Evolutionary conservation across 352 stramenopile species (phyloP), one percentile per base, ranked within the genome.

Genomic region (Globisporangium cederbergense): DNA sequence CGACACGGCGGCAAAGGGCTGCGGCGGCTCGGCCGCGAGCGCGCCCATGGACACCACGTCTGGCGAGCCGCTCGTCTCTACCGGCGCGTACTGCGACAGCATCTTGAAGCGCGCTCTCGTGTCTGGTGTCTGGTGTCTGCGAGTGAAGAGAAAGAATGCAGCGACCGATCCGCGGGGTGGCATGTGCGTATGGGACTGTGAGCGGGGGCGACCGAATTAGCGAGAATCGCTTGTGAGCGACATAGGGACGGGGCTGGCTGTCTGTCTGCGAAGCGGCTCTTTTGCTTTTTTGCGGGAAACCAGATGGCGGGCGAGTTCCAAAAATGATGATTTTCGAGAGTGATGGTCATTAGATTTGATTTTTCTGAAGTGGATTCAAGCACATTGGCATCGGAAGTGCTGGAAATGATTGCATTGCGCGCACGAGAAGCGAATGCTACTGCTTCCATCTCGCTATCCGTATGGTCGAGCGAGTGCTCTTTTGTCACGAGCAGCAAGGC

Each of bases 51-150:
- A n/a, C 43, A 42, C 43, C 11, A 11, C 46, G 11, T 67, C 62
- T 4, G 52, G 62, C 8, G 62, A 67, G 22, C 42, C 55, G 10
- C 22, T 14, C 1, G 57, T 64, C 57, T 65, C 36, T 4, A 68
- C 57, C 2, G 60, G 50, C 42, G 52, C 50, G 59, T 56, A 70
- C 51, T 50, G 59, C 34, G 10, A 11, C 50, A 70, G 47, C 64
- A 69, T 67, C 25, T 36, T 4, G 32, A 36, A 36, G 32, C 32
- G 4, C 11, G 20, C 16, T 49, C 6, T 16, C 14, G 13, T 8
- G 14, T n/a, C 42, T 47, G 42, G 13, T 13, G 8, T 8, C 13
- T 46, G 13, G 42, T 10, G 6, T 14, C 10, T 14, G 36, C 10
- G 36, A 42, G 16, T 49, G 43, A 22, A 49, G 43, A 49, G 43